Percentiles rank a stretch among this genome's conserved stretches.
Evolutionary conservation across 78 protist genomes (phyloP).

Genomic region (Bodo saltans): DNA sequence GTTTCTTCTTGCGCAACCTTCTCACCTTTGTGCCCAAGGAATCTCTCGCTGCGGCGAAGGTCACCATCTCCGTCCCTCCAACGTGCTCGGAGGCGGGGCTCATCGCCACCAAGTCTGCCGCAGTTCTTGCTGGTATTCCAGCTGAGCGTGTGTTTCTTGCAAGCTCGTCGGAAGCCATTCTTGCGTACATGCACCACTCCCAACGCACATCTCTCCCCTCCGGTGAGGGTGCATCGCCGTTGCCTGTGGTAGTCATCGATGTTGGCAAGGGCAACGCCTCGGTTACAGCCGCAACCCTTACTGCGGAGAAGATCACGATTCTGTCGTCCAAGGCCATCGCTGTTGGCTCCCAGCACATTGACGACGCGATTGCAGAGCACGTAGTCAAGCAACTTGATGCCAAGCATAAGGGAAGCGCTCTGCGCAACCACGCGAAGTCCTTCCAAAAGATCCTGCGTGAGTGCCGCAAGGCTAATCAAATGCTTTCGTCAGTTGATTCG

Average conservation of each 20-base stretch:
- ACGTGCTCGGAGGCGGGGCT: neutral
- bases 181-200: neutral
- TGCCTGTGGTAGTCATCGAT: neutral
- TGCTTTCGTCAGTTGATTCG: neutral
- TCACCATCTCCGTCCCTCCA: neutral
- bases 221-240: neutral
- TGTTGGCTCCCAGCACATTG: neutral
- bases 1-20: neutral
- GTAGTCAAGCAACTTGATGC: neutral
- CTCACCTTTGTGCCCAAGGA: neutral
- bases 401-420: neutral
- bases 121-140: neutral
- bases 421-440: neutral
- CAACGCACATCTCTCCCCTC: no score
- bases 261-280: neutral
- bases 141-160: neutral
- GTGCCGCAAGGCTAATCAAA: neutral
- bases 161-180: neutral
- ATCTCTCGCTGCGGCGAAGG: neutral
- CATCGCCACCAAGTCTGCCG: neutral
- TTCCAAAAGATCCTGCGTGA: neutral
- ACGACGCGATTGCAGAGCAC: neutral
- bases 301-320: neutral
- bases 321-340: neutral
- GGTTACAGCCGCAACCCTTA: neutral